A percentile compares a stretch with the other conserved stretches of the same genome.
Conservation (phyloP, 352 stramenopile species). For the Pythium pyrilobum region DNA sequence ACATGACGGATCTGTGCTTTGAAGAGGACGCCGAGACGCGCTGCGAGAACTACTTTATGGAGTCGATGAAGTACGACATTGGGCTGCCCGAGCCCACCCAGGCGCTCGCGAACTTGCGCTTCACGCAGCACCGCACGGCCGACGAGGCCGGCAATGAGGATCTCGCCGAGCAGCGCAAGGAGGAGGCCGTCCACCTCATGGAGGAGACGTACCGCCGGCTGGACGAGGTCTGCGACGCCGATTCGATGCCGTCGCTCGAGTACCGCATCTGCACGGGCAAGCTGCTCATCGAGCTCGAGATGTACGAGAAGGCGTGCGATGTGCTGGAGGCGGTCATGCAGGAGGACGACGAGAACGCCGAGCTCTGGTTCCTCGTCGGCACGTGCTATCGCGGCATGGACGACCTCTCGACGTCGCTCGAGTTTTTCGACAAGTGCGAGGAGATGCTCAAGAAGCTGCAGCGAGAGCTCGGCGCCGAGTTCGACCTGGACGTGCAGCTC, state of each 20-base stretch:
- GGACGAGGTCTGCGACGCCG: conserved; percentile 63
- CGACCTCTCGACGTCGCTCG: conserved; percentile 68
- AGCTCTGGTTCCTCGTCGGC: conserved; percentile 87
- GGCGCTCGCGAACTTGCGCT: conserved; percentile 92
- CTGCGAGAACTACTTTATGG: conserved; percentile 89
- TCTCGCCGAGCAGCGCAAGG: conserved; percentile 47
- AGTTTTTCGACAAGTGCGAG: conserved; percentile 84
- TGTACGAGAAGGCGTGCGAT: conserved; percentile 74
- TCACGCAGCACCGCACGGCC: conserved; percentile 91
- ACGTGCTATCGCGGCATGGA: conserved; percentile 87
- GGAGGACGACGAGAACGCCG: conserved; percentile 87
- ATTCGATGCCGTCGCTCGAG: conserved; percentile 75
- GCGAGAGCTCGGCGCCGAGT: conserved; percentile 61
- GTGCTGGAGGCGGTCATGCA: conserved; percentile 86
- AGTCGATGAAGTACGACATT: conserved; percentile 90
- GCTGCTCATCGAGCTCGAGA: conserved; percentile 83
- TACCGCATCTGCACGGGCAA: conserved; percentile 82
- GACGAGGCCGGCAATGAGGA: conserved; percentile 32
- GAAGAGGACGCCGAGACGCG: conserved; percentile 89
- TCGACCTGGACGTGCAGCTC: conserved; percentile 74
- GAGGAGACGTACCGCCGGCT: conserved; percentile 91
- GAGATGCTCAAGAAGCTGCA: conserved; percentile 79
- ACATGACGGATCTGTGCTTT: conserved; percentile 96
- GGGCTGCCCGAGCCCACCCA: conserved; percentile 90
- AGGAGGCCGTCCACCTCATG: conserved; percentile 87